phyloP scores from a whole-genome alignment of 352 stramenopile genomes.

The Saprolegnia parasitica region DNA sequence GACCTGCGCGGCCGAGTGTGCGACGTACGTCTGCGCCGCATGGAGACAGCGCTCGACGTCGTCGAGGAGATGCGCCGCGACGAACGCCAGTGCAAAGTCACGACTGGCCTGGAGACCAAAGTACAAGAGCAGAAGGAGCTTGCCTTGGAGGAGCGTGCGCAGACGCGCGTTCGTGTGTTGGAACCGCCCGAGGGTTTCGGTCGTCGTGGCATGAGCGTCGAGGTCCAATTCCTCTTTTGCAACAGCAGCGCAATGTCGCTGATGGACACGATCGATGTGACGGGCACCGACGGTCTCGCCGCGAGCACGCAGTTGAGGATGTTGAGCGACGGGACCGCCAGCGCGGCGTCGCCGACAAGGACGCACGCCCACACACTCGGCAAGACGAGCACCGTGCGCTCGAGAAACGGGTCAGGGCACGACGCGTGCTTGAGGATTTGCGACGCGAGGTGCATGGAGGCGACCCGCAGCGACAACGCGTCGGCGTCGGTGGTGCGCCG shows the following conservation, averaged over 20 bases:
- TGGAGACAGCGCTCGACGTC: slow-evolving; percentile 32
- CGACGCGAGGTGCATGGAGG: slow-evolving; percentile 43
- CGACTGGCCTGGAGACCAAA: slow-evolving; percentile 50
- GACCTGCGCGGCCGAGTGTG: slow-evolving; percentile 58
- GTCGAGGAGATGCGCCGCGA: slow-evolving; percentile 36
- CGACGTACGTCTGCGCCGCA: slow-evolving; percentile 35
- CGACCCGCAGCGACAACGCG: slow-evolving; percentile 34
- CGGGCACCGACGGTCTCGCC: not conserved
- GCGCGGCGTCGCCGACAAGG: slow-evolving; percentile 18
- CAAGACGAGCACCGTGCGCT: slow-evolving; percentile 43
- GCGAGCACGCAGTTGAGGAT: slow-evolving; percentile 56
- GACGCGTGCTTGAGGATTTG: slow-evolving; percentile 55
- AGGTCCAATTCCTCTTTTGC: slow-evolving; percentile 35
- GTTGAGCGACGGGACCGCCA: slow-evolving; percentile 56
- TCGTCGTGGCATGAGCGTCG: slow-evolving; percentile 31
- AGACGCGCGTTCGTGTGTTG: slow-evolving; percentile 23
- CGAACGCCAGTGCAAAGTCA: slow-evolving; percentile 39
- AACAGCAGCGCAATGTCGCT: not conserved
- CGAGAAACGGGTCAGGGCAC: slow-evolving; percentile 38
- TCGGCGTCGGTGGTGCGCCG: slow-evolving; percentile 34
- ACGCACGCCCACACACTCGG: slow-evolving; percentile 21
- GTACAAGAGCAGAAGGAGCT: slow-evolving; percentile 58
- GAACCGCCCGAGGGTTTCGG: slow-evolving; percentile 34
- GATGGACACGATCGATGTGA: not conserved
- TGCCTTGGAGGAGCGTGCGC: slow-evolving; percentile 47